Conservation (phyloP, 257 asterid genomes). For the Fraxinus excelsior region DNA sequence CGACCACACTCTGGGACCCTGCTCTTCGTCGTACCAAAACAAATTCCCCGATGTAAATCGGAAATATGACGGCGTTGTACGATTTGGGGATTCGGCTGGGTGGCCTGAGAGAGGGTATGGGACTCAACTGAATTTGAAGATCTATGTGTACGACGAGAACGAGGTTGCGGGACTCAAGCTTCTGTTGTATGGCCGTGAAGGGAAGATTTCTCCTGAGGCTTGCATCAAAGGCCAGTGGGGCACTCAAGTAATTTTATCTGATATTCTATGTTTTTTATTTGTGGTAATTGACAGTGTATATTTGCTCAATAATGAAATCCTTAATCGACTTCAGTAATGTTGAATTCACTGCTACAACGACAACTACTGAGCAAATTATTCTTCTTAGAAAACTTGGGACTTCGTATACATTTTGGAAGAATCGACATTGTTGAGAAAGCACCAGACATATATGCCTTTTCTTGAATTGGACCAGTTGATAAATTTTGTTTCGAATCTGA, state of each 20-base stretch:
- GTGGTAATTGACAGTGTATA: not conserved
- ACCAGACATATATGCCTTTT: not conserved
- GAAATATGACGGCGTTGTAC: conserved; percentile 34
- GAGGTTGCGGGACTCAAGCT: conserved; percentile 77
- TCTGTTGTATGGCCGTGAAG: conserved; percentile 77
- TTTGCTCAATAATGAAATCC: not conserved
- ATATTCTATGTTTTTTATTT: not conserved
- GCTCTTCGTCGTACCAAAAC: conserved; percentile 32
- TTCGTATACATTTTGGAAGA: not conserved
- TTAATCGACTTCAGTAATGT: not conserved
- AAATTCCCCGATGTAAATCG: conserved; percentile 27
- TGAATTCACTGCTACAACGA: not conserved
- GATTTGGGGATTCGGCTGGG: conserved; percentile 22
- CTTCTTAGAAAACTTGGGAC: not conserved
- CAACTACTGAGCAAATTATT: not conserved
- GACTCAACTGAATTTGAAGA: conserved; percentile 54
- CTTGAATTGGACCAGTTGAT: not conserved
- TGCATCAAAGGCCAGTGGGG: conserved; percentile 98
- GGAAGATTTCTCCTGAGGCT: conserved; percentile 64
- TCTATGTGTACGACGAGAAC: conserved; percentile 80
- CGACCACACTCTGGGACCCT: conserved; percentile 51
- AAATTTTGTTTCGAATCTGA: not conserved
- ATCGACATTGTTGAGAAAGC: not conserved
- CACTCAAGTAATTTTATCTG: conserved; percentile 57
- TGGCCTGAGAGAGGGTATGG: conserved; percentile 60